Base-by-base conservation (phyloP, 202 grass and related monocot genomes). In the Digitaria exilis region DNA sequence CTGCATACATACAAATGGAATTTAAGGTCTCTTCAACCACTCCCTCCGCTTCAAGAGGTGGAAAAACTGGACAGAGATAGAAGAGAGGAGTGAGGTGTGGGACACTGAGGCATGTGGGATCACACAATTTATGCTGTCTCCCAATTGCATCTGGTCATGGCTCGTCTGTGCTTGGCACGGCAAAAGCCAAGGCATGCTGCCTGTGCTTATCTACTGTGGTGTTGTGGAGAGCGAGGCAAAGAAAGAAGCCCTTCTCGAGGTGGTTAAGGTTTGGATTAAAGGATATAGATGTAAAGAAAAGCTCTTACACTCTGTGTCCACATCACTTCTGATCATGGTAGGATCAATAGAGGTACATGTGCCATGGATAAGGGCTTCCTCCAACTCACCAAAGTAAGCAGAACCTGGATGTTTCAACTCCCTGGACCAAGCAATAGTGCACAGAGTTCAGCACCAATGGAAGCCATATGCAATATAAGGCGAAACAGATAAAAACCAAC, bases 361-460 rank as follows among this genome's bases (percentile, higher is more conserved):
- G 78, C 93, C 96, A 89, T 96, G 93, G 86, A 96, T 85, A 82
- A 94, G 91, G 85, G 93, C 96, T 80, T 96, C 88, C 90, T 94
- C 96, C 89, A 96, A 76, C 83, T 90, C 93, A 63, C 85, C 89
- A 82, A 94, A 94, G 81, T 89, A 94, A 74, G 87, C 78, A 81
- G 91, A 76, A 70, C 79, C 85, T 77, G 84, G 65, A 49, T 78
- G 82, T 89, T 87, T 84, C 77, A 87, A 85, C 72, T 90, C 91
- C 89, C 93, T 94, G 86, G 71, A 75, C 52, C 60, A 89, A 84
- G 61, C 21, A 91, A 79, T 51, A 91, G 82, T 34, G 71, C 66
- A 86, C 65, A 88, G 68, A 64, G 70, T 78, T 89, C 56, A 83
- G 80, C 45, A 80, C 79, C 85, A 75, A 71, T 82, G 78, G 9